Conservation (phyloP, 179 eudicot genomes). For the Drosera spatulata region DNA sequence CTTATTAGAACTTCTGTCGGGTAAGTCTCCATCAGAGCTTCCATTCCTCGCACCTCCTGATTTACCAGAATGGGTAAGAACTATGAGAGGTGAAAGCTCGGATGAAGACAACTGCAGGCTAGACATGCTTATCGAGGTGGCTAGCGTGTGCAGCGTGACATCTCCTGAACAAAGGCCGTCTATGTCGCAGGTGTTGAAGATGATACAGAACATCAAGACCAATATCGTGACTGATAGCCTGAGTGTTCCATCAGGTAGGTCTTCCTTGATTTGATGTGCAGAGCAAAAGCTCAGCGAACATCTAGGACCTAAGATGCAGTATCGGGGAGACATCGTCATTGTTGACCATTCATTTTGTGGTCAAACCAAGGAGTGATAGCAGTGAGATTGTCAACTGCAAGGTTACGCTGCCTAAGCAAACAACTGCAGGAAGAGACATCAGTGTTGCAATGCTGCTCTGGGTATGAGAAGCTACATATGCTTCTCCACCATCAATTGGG, state of each 20-base stretch:
- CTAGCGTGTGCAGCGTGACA: slow-evolving; percentile 50
- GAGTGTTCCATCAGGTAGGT: background rate
- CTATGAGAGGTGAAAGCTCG: slow-evolving; percentile 61
- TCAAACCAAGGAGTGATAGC: too few relatives aligned
- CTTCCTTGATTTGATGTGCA: background rate
- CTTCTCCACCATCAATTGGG: too few relatives aligned
- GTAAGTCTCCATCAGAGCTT: slow-evolving; percentile 79
- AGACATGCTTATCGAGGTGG: slow-evolving; percentile 72
- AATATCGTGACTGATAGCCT: slow-evolving; percentile 17
- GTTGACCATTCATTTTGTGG: too few relatives aligned
- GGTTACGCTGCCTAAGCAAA: too few relatives aligned
- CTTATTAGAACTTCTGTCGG: slow-evolving; percentile 72
- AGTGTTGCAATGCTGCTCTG: too few relatives aligned
- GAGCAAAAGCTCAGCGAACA: background rate
- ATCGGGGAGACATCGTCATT: too few relatives aligned
- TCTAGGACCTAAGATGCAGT: background rate
- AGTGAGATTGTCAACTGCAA: too few relatives aligned
- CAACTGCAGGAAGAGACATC: too few relatives aligned
- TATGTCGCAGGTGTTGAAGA: slow-evolving; percentile 79
- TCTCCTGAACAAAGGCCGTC: slow-evolving; percentile 92
- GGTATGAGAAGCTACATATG: too few relatives aligned
- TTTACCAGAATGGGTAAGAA: slow-evolving; percentile 73
- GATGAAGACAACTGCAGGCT: slow-evolving; percentile 45
- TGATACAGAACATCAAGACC: slow-evolving; percentile 79
- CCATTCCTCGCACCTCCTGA: slow-evolving; percentile 69